Percentiles rank a stretch among this genome's conserved stretches.
Evolutionary conservation across 176 grass and related monocot species (phyloP).

Genomic region (Triticum timopheevii): DNA sequence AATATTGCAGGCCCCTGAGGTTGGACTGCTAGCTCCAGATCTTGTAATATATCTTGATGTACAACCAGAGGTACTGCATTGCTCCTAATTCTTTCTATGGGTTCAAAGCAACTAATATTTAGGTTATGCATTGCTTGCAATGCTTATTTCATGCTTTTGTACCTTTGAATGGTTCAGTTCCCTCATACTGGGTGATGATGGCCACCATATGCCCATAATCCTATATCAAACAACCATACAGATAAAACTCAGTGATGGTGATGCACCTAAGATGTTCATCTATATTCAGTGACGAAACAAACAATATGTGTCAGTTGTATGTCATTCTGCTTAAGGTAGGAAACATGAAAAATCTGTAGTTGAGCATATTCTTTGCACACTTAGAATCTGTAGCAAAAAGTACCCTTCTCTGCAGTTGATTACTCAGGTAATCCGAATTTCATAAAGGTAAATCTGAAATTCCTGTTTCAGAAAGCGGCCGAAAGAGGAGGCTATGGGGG

Average conservation of each 20-base stretch:
- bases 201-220: not conserved
- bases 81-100: not conserved
- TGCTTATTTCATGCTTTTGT: not conserved
- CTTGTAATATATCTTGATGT: conserved; percentile 90
- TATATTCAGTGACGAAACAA: not conserved
- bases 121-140: not conserved
- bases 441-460: not conserved
- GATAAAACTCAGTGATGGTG: not conserved
- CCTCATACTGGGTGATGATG: not conserved
- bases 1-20: conserved; percentile 71
- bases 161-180: not conserved
- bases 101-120: not conserved
- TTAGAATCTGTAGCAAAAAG: not conserved
- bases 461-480: conserved; percentile 77
- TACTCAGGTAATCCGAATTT: not conserved
- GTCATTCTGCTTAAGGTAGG: not conserved
- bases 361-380: not conserved
- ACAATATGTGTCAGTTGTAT: not conserved
- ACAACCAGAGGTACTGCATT: conserved; percentile 75
- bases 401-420: not conserved
- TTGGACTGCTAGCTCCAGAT: conserved; percentile 84
- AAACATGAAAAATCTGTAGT: not conserved
- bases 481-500: conserved; percentile 86
- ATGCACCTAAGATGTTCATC: not conserved
- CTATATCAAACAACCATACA: not conserved